Percentiles rank a stretch among this genome's conserved stretches.
Evolutionary conservation across 148 eudicot genomes (phyloP).

Genomic region (Vaccinium myrtillus): DNA sequence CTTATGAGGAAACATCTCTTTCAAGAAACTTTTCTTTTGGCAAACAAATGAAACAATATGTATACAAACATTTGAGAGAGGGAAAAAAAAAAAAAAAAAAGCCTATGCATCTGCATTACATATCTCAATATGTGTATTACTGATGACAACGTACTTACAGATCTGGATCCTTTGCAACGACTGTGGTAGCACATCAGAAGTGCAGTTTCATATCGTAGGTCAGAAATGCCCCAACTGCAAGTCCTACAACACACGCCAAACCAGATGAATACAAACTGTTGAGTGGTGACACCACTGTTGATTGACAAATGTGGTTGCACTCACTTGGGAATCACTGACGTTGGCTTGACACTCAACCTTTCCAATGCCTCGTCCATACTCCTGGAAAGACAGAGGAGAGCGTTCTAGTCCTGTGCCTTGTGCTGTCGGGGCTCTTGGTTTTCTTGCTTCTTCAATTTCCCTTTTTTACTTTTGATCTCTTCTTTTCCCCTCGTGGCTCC

Average conservation of each 20-base stretch:
- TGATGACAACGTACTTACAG: conserved; percentile 30
- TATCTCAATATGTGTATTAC: not conserved
- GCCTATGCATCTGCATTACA: not conserved
- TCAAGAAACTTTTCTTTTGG: not conserved
- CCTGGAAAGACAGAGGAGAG: not conserved
- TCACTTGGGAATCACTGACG: no score
- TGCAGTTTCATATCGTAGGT: conserved; percentile 70
- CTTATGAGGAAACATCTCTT: not conserved
- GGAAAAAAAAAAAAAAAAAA: not conserved
- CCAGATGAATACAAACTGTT: conserved; percentile 30
- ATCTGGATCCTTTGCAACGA: conserved; percentile 85
- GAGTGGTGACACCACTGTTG: not conserved
- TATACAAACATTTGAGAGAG: not conserved
- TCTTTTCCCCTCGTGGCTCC: not conserved
- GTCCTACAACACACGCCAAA: conserved; percentile 87
- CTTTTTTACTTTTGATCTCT: not conserved
- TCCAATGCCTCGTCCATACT: not conserved
- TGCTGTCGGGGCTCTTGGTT: conserved; percentile 13
- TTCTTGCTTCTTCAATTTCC: not conserved
- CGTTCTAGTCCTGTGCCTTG: not conserved
- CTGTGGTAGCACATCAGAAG: conserved; percentile 65
- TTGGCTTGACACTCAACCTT: not conserved
- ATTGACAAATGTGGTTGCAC: not conserved
- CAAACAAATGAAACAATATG: not conserved
- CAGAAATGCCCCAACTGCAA: conserved; percentile 77